Evolutionary conservation across 129 eudicot species (phyloP), one percentile per base, ranked within the genome.

Genomic region (Gnaphalium uliginosum): DNA sequence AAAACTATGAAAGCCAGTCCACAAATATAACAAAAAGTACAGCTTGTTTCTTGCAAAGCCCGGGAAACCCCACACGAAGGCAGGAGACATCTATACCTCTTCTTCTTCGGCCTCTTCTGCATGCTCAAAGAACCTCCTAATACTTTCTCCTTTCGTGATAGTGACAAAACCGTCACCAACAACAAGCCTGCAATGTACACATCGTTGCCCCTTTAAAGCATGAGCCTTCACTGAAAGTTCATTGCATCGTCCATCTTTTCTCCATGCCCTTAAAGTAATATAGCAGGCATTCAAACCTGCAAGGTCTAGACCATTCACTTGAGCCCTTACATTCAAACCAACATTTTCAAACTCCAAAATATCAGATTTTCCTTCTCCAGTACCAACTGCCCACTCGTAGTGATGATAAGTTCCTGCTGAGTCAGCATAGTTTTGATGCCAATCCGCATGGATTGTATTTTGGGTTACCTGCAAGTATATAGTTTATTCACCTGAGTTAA

Each of bases 21-120:
- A 7, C n/a, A 66, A 35, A 78, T 33, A 79, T 21, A 33, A 39
- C 63, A 39, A 61, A 14, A 78, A n/a, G n/a, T 8, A 72, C 43
- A 8, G 27, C 18, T 54, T 48, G 54, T 25, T 19, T 33, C 53
- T 23, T 66, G 26, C 5, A 48, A 50, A 46, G 27, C 27, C 26
- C 9, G 43, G 27, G 64, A 57, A 51, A 70, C 63, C 41, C 63
- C 39, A 48, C 63, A 27, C 75, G 33, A 50, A 70, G 75, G 41
- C 46, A 51, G 58, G 23, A 51, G 22, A 51, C 58, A 51, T 1
- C 46, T 37, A 58, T 58, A 89, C 98, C 97, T 90, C 98, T 83
- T 94, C 98, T 83, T 94, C 98, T 76, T 94, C 98, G 15, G 91
- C 92, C 84, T 90, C 97, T 82, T 94, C 98, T 8, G 98, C 98